Conservation (phyloP, 345 rosid species). For the Eucalyptus sp. region DNA sequence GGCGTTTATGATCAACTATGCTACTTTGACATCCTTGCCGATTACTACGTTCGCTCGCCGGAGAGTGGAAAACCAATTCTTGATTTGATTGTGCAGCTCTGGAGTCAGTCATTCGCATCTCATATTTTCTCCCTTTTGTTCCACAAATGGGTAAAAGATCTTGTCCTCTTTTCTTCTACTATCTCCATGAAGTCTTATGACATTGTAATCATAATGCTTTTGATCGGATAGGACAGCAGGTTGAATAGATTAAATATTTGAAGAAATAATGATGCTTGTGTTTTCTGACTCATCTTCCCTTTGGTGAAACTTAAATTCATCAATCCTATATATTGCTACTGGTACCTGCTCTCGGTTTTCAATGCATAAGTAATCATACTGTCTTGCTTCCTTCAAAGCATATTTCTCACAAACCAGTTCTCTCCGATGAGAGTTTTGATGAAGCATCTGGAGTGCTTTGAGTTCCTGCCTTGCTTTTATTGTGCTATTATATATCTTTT, state of each 20-base stretch:
- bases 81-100: slow-evolving; percentile 82
- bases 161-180: not conserved
- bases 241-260: not conserved
- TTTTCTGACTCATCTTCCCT: not conserved
- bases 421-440: not conserved
- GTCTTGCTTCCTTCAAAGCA: not conserved
- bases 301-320: not conserved
- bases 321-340: not conserved
- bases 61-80: slow-evolving; percentile 67
- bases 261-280: not conserved
- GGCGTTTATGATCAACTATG: slow-evolving; percentile 42
- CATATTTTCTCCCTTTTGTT: slow-evolving; percentile 79
- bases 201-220: not conserved
- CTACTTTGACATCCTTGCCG: slow-evolving; percentile 86
- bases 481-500: not conserved
- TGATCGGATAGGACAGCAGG: not conserved
- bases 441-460: not conserved
- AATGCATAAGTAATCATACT: not conserved
- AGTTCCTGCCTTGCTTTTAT: not conserved
- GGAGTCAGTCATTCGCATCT: slow-evolving; percentile 98
- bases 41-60: slow-evolving; percentile 57
- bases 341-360: not conserved
- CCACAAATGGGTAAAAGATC: slow-evolving; percentile 79
- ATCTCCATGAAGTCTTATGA: not conserved
- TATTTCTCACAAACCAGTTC: not conserved